Conservation (phyloP, 2,329 filamentous ascomycete species). For the Didymella sp. region DNA sequence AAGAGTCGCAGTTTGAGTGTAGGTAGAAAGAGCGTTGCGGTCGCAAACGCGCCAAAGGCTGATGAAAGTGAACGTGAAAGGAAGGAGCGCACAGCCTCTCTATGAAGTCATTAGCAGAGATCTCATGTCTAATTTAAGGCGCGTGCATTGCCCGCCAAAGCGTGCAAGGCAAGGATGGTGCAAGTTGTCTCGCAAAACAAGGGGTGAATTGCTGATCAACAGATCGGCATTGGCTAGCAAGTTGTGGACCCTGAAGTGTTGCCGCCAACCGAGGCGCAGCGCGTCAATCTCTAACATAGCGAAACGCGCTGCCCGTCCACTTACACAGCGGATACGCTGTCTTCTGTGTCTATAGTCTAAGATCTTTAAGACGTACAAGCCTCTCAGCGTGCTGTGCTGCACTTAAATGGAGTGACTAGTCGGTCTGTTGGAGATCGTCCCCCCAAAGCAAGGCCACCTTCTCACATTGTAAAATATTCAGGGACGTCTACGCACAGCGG, state of each 20-base stretch:
- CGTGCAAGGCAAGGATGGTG: slow-evolving; percentile 18
- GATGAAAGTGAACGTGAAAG: slow-evolving; percentile 14
- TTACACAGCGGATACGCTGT: slow-evolving; percentile 14
- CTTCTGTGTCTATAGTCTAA: neutral
- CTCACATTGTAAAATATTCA: neutral
- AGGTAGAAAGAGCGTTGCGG: slow-evolving; percentile 6
- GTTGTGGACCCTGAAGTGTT: slow-evolving; percentile 23
- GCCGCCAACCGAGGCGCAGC: slow-evolving; percentile 37
- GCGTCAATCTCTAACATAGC: slow-evolving; percentile 42
- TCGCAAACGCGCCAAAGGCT: slow-evolving; percentile 1
- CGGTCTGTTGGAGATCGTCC: neutral
- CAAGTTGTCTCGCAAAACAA: slow-evolving; percentile 24
- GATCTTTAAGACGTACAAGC: neutral
- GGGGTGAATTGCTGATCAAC: slow-evolving; percentile 21
- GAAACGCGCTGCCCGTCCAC: slow-evolving; percentile 32
- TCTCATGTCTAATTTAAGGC: slow-evolving; percentile 30
- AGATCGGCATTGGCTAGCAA: slow-evolving; percentile 25
- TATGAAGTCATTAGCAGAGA: slow-evolving; percentile 32
- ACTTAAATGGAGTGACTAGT: neutral
- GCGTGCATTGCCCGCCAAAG: slow-evolving; percentile 25
- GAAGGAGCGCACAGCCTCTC: slow-evolving; percentile 33
- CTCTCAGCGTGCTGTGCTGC: neutral
- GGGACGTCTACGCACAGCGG: neutral
- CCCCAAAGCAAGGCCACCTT: neutral
- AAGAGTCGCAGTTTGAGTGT: neutral